These are phyloP conservation scores for Yamadazyma diospyri DNA, from an alignment of 1,139 yeast genomes.

Conservation along the genomic window DNA sequence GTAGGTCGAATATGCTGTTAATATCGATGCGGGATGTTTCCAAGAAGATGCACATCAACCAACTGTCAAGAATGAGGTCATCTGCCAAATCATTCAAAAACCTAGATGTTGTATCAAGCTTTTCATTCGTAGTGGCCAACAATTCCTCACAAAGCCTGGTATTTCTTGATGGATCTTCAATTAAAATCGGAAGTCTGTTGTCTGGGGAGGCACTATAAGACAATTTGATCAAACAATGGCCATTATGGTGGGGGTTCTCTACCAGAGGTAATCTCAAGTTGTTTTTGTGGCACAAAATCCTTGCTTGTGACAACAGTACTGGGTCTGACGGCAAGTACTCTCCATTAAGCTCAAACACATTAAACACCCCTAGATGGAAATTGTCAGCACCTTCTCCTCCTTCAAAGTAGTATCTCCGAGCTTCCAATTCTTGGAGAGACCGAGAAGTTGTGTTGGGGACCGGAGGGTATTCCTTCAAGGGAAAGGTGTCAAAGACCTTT, in stretches of 20 bases:
- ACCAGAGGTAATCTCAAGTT: conserved; percentile 22
- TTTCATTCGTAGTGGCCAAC: background rate
- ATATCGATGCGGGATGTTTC: conserved; percentile 19
- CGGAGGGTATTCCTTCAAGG: conserved; percentile 36
- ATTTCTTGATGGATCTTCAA: conserved; percentile 34
- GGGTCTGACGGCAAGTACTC: conserved; percentile 42
- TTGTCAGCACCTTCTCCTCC: conserved; percentile 1
- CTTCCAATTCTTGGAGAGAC: conserved; percentile 13
- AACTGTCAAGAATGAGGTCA: conserved; percentile 36
- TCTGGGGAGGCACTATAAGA: conserved; percentile 41
- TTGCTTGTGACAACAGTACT: conserved; percentile 31
- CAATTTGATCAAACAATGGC: conserved; percentile 26
- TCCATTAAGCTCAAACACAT: conserved; percentile 21
- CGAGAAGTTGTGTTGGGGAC: conserved; percentile 19
- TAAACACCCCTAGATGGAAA: conserved; percentile 43
- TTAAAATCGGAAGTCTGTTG: conserved; percentile 40
- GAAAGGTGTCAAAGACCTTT: conserved; percentile 48
- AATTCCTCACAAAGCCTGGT: conserved; percentile 19
- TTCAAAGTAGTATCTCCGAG: conserved; percentile 16
- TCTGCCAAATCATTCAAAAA: conserved; percentile 35
- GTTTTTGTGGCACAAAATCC: conserved; percentile 34
- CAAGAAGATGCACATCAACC: conserved; percentile 28
- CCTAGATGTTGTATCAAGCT: conserved; percentile 8
- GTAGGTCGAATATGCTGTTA: conserved; percentile 18
- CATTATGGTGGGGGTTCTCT: background rate